Base-by-base conservation (phyloP, 2,329 filamentous ascomycete genomes). In the Aspergillus ochraceoroseus region DNA sequence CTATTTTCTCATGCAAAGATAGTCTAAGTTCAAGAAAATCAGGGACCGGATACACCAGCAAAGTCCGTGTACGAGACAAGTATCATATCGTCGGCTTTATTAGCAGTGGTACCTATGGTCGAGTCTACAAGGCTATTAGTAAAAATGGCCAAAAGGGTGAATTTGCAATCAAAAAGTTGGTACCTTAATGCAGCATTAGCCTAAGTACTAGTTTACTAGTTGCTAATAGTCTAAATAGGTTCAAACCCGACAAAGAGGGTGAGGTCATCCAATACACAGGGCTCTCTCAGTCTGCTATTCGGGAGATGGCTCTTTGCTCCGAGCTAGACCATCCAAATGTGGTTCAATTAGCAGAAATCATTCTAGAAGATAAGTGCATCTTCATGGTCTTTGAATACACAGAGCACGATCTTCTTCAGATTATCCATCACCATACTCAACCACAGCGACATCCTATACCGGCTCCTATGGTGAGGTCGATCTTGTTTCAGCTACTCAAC, bases 351-450 rank as follows among this genome's bases (percentile, higher is more conserved):
- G 81, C 90, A 47, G 92, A 98, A 67, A 96, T 95, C 57, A 95
- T 98, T 56, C 75, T 98, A 2, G 90, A 98, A 68, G 89, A 95
- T 65, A 96, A 96, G 70, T 95, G 89, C 70, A 96, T 98, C 63
- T 98, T 89, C 68, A 98, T 98, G 85, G 89, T 98, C 2, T 96
- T 98, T 55, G 92, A 96, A 65, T 98, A 95, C 64, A 92, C 92
- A 52, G 92, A 98, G 66, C 92, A 98, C 64, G 92, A 98, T 65
- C 71, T 98, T 25, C 74, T 98, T 3, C 92, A 98, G 64, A 96
- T 98, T 62, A 95, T 98, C 53, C 92, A 98, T 62, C 89, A 96
- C 62, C 92, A 98, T 66, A 94, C 86, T 1, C 84, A 95, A 62
- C 84, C 89, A 43, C 82, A 87, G 18, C 77, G 89, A 17, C 86